Base-by-base conservation (phyloP, 495 filamentous ascomycete species). In the Penicillium dipodomyicola region DNA sequence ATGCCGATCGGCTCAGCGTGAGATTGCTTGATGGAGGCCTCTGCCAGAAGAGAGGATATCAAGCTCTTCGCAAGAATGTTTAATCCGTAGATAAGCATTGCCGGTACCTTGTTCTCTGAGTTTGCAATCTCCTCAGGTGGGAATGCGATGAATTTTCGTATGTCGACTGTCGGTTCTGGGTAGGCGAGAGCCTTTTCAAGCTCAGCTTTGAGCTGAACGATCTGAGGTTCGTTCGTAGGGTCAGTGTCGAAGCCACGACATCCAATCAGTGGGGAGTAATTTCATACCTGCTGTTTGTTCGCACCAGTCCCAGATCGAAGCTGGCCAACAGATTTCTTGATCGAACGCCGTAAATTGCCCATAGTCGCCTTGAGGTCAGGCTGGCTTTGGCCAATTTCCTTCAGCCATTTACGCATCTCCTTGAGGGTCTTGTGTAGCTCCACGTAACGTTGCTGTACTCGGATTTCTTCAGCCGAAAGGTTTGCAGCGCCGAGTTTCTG, bases 1-100 rank as follows among this genome's bases (percentile, higher is more conserved):
- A 95, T 80, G 35, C 94, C 95, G 49, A 97, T 77, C 0, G 91
- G 87, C 60, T 96, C 90, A 9, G 93, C 92, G 29, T 84, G 80
- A 25, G 81, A 82, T 1, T 84, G 81, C 41, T 86, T 83, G 23
- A 86, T 82, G 22, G 83, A 82, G 10, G 84, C 87, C 69, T 97
- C 92, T 54, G 79, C 79, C 52, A 89, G 78, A 58, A 93, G 87
- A 50, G 96, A 91, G 0, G 77, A 74, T 48, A 96, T 81, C 50
- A 90, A 73, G 25, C 77, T 74, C 70, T 99, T 99, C 43, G 87
- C 74, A 57, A 97, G 86, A 19, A 89, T 83, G 63, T 93, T 95
- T 42, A 97, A 75, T 3, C 88, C 80, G 69, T 92, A 97, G 32
- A 97, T 70, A 54, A 96, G 85, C 6, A 93, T 67, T 1, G 83